Conservation (phyloP, 2,329 filamentous ascomycete species). For the Endocalyx cinctus region DNA sequence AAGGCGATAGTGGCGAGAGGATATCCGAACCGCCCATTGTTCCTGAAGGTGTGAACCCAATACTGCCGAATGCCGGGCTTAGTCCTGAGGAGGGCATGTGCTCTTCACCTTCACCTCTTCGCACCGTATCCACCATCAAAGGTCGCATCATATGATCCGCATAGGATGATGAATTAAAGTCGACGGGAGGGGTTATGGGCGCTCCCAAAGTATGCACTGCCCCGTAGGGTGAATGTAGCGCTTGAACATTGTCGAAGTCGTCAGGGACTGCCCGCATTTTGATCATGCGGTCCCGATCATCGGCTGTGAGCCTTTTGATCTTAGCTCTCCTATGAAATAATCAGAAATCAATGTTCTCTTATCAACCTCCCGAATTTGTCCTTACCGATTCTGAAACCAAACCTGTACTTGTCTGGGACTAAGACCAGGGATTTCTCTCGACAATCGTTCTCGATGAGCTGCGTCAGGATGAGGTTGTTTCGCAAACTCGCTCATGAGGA, state of each 20-base stretch:
- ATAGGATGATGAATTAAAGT: conserved; percentile 46
- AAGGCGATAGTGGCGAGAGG: conserved; percentile 53
- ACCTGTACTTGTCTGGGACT: conserved; percentile 93
- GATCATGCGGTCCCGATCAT: conserved; percentile 67
- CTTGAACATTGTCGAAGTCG: conserved; percentile 66
- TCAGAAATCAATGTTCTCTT: no score
- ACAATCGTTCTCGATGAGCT: conserved; percentile 80
- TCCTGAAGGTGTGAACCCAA: conserved; percentile 56
- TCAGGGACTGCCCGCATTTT: conserved; percentile 68
- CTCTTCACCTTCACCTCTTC: conserved; percentile 58
- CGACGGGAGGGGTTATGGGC: conserved; percentile 44
- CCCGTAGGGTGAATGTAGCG: conserved; percentile 63
- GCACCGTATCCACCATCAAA: conserved; percentile 63
- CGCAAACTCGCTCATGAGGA: conserved; percentile 94
- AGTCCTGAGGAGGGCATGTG: conserved; percentile 64
- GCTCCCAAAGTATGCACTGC: conserved; percentile 51
- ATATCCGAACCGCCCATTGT: conserved; percentile 49
- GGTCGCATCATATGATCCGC: conserved; percentile 61
- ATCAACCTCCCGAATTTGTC: conserved; percentile 6
- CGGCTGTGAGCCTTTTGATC: conserved; percentile 66
- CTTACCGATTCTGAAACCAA: conserved; percentile 96
- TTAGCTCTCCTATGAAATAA: conserved; percentile 56
- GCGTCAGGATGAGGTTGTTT: conserved; percentile 93
- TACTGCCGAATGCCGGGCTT: conserved; percentile 62
- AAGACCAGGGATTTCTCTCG: conserved; percentile 83